Conservation (phyloP, 495 filamentous ascomycete genomes). For the Neurospora terricola region DNA sequence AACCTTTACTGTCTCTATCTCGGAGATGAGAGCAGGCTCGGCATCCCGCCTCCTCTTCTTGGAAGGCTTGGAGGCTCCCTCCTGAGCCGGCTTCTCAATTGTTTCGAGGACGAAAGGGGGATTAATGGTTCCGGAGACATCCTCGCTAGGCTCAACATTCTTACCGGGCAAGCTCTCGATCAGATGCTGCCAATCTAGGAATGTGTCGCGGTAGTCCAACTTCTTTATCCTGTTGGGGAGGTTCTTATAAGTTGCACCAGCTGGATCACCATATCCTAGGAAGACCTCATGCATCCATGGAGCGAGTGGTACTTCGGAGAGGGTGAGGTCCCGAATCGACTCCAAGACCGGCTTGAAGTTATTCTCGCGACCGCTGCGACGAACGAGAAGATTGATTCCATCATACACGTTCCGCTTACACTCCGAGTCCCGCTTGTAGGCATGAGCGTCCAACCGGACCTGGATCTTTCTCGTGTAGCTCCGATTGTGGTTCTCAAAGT, state of each 20-base stretch:
- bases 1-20: constrained; percentile 60
- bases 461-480: constrained; percentile 57
- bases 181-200: constrained; percentile 91
- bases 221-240: constrained; percentile 66
- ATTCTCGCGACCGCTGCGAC: constrained; percentile 81
- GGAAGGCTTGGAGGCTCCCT: constrained; percentile 40
- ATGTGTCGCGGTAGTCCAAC: constrained; percentile 88
- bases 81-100: constrained; percentile 37
- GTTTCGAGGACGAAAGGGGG: constrained; percentile 80
- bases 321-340: constrained; percentile 75
- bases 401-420: constrained; percentile 75
- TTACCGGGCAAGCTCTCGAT: constrained; percentile 78
- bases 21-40: constrained; percentile 47
- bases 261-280: constrained; percentile 88
- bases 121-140: constrained; percentile 61
- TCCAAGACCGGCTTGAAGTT: constrained; percentile 94
- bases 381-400: constrained; percentile 74
- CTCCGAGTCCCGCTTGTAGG: constrained; percentile 72
- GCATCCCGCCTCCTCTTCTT: constrained; percentile 79
- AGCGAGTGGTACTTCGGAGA: constrained; percentile 78
- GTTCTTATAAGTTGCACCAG: constrained; percentile 74
- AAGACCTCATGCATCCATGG: constrained; percentile 95
- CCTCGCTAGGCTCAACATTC: constrained; percentile 64
- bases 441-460: constrained; percentile 68
- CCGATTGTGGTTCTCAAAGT: constrained; percentile 33